Evolutionary conservation across 164 flowering plant genomes (phyloP).

Genomic region (Platanus orientalis): DNA sequence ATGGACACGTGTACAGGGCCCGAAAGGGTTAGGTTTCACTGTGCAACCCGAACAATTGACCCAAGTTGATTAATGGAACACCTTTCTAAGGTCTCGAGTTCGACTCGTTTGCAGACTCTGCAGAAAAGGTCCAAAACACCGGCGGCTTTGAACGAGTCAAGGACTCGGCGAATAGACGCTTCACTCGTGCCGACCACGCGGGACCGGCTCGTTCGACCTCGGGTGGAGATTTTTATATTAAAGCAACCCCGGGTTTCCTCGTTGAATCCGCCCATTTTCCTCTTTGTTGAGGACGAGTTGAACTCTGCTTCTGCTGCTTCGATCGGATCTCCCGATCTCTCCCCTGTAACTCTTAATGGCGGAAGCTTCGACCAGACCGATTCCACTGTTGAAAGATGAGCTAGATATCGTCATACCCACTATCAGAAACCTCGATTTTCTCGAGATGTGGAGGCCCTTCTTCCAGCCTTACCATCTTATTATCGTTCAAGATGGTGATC

Average conservation of each 20-base stretch:
- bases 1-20: too few relatives aligned
- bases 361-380: neutral
- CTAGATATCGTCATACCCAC: constrained; percentile 87
- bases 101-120: neutral
- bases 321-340: neutral
- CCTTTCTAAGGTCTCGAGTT: too few relatives aligned
- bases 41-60: too few relatives aligned
- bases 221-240: neutral
- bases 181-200: neutral
- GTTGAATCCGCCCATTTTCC: too few relatives aligned
- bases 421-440: constrained; percentile 75
- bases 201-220: neutral
- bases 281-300: too few relatives aligned
- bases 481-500: constrained; percentile 90
- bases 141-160: neutral
- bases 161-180: neutral
- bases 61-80: too few relatives aligned
- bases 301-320: neutral
- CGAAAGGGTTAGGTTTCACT: too few relatives aligned
- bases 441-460: constrained; percentile 90
- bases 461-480: constrained; percentile 75
- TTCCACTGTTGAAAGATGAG: constrained; percentile 48
- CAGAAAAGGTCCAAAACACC: neutral
- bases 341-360: neutral
- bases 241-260: neutral